Evolutionary conservation across 164 flowering plant species (phyloP), one percentile per base, ranked within the genome.

Genomic region (Chimonanthus praecox): DNA sequence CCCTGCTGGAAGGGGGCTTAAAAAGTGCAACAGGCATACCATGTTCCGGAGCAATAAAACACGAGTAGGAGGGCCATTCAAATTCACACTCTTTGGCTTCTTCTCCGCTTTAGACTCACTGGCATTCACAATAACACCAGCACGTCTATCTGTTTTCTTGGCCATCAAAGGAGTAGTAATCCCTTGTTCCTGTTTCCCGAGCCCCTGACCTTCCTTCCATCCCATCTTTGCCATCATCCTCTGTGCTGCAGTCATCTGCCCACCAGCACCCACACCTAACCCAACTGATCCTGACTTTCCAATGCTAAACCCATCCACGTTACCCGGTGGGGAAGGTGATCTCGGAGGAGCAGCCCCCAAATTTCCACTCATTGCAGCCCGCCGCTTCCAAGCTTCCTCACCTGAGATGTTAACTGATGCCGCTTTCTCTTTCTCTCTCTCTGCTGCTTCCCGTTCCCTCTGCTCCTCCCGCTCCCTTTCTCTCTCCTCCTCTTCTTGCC

Each of bases 191-290:
- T 86, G 97, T 83, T 86, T 96, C 63, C 99, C 99, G 67, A 96
- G 87, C n/a, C 99, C 99, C 79, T 96, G 99, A 21, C 99, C 99
- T 71, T 86, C 83, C 81, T 96, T 96, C 99, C 99, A 96, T 9
- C 99, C 99, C 99, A 96, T 96, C 83, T 92, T 96, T 1, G 99
- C 99, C 99, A 96, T 96, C 99, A 96, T 96, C 75, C 95, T 88
- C 76, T 96, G 99, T 0, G 99, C 99, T 0, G 98, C 97, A 6
- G 98, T 96, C 99, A 96, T 96, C 76, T 96, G 92, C 68, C 99
- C 99, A 44, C 97, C 98, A 0, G 98, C 97, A 6, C 99, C 99
- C 54, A 95, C 87, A 7, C 99, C 99, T 72, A 95, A 76, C 13
- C 99, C 99, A 33, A 78, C 89, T 0, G 89, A 83, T 67, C 91